Evolutionary conservation across 495 filamentous ascomycete genomes (phyloP).

Genomic region (Aspergillus campestris): DNA sequence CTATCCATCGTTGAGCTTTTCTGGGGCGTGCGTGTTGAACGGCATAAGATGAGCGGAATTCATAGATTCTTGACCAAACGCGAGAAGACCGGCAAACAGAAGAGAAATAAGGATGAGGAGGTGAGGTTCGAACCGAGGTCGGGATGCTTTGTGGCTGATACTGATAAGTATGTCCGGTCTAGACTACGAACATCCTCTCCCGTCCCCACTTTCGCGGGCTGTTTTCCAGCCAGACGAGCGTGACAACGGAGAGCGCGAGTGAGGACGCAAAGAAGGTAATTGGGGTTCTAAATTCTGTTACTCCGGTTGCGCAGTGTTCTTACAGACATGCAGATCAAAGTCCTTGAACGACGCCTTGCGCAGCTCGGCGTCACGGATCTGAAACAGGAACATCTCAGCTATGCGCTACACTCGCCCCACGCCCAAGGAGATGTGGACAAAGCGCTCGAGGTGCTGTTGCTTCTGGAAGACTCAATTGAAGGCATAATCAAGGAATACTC

Average conservation of each 20-base stretch:
- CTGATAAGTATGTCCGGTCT: conserved; percentile 8
- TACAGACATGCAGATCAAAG: conserved; percentile 24
- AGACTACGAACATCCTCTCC: conserved; percentile 19
- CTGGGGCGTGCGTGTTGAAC: background rate
- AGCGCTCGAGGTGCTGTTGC: conserved; percentile 63
- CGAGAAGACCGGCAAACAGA: conserved; percentile 51
- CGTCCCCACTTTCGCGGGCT: conserved; percentile 26
- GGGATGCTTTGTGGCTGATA: conserved; percentile 1
- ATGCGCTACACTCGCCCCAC: conserved; percentile 58
- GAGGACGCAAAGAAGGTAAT: conserved; percentile 35
- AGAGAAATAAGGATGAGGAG: conserved; percentile 44
- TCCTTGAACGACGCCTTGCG: conserved; percentile 23
- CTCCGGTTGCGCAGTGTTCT: background rate
- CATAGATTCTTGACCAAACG: conserved; percentile 65
- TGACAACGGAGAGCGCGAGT: conserved; percentile 9
- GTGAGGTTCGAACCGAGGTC: conserved; percentile 10
- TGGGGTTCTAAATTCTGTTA: background rate
- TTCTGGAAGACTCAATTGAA: conserved; percentile 71
- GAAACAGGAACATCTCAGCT: conserved; percentile 50
- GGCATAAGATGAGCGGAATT: conserved; percentile 47
- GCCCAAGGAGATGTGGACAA: conserved; percentile 63
- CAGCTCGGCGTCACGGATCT: conserved; percentile 27
- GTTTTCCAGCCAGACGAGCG: conserved; percentile 20
- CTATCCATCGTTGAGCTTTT: background rate
- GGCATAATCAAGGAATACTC: conserved; percentile 71